Evolutionary conservation across 192 early-diverging fungal species (phyloP), one percentile per base, ranked within the genome.

Genomic region (Dissophora ornata): DNA sequence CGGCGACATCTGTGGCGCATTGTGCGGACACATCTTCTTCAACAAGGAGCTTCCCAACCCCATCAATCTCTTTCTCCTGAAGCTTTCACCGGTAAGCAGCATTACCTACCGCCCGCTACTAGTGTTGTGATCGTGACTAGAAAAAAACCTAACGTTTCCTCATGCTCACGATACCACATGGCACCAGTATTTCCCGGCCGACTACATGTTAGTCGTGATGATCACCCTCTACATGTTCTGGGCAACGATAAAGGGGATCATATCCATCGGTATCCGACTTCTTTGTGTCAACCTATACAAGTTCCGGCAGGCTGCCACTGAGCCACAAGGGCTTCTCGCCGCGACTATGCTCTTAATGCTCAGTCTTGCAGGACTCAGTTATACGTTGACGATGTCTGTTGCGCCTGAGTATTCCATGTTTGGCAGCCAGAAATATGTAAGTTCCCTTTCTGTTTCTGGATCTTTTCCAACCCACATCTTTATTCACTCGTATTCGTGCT

Each of bases 351-450:
- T 88, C 7, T 48, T 85, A 28, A 85, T 82, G 57, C 57, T 90
- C 22, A 84, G 82, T 38, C 57, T 88, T 28, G 71, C 84, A 5
- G 88, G 83, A 4, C 60, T 90, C 9, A 73, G 84, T 49, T 88
- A 85, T 34, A 78, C 81, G 4, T 33, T 90, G 34, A 85, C 84
- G 15, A 84, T 82, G 33, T 77, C 81, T 0, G 83, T 88, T 21
- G 85, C 83, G 18, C 88, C 88, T 8, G 82, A 81, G n/a, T 90
- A 90, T 60, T 69, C 87, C 29, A 83, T 86, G 71, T 90, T 86
- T 78, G 88, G 88, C 13, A 83, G 82, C 44, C 88, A 90, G 58
- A 77, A 78, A 48, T 89, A 85, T 61, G 85, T 86, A 70, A 71
- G 82, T 80, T 32, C 21, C 10, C 4, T 22, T 15, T 38, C n/a